These are phyloP conservation scores for Cryptosporidium tyzzeri DNA, from an alignment of 169 alveolate species.

Conservation along the genomic window DNA sequence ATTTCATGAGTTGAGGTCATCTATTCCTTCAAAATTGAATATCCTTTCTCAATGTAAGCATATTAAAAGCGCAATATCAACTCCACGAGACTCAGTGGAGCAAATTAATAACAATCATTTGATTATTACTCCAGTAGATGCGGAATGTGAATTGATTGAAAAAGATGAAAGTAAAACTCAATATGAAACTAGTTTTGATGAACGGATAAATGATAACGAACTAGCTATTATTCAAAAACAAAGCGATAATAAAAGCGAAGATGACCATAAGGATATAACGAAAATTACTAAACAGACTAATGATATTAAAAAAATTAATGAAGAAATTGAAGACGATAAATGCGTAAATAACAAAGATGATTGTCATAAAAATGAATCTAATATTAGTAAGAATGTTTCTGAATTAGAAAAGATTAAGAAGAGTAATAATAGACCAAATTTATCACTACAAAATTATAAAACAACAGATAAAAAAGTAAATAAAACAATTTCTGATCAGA, in stretches of 20 bases:
- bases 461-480: not conserved
- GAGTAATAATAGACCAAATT: not conserved
- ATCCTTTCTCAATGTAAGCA: conserved; percentile 34
- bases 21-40: conserved; percentile 14
- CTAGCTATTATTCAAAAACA: not conserved
- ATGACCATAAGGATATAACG: not conserved
- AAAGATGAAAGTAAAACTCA: not conserved
- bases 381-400: not conserved
- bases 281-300: not conserved
- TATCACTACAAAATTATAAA: conserved; percentile 15
- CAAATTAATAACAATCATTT: not conserved
- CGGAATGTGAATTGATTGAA: conserved; percentile 36
- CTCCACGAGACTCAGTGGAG: not conserved
- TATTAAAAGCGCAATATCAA: conserved; percentile 2
- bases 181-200: not conserved
- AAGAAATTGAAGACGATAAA: not conserved
- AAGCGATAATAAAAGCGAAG: not conserved
- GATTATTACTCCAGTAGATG: conserved; percentile 31
- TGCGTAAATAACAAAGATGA: not conserved
- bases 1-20: not conserved
- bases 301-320: not conserved
- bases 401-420: not conserved
- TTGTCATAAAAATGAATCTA: not conserved
- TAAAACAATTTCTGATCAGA: not conserved
- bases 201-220: not conserved